Evolutionary conservation across 2,329 filamentous ascomycete species (phyloP), one percentile per base, ranked within the genome.

Genomic region (Penicillium thymicola): DNA sequence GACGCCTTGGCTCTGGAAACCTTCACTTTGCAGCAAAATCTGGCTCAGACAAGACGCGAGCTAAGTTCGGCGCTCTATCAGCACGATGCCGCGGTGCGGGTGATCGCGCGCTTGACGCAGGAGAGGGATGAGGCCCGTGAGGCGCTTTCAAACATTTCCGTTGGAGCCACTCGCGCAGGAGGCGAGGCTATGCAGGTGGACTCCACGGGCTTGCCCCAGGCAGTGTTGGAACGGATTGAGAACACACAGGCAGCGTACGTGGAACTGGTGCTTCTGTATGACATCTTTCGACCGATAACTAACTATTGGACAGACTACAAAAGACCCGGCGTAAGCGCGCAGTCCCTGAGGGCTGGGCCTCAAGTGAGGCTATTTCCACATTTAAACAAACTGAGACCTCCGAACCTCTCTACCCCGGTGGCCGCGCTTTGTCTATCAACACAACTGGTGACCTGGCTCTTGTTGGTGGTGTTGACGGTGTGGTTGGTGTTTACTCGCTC

Each of bases 131-230:
- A 97, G 74, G 92, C 94, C 44, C 84, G 93, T 63, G 89, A 94
- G 75, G 90, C 94, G 14, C 79, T 99, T 50, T 91, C 91, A 36
- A 91, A 90, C 71, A 84, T 97, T 14, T 90, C 89, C 2, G 86
- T 97, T 43, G 85, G 86, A 27, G 81, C 81, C 28, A 78, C 77
- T 44, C 77, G 54, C 74, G 73, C 60, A 74, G 76, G 85, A 65
- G 89, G 87, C 28, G 94, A 97, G 72, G 88, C 88, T 18, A 99
- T 99, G 94, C 90, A 94, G 64, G 87, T 99, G 18, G 94, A 99
- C 72, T 85, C 83, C 52, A 85, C 92, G 66, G 85, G 84, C 25
- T 79, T 99, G 32, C 86, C 92, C 3, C 86, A 89, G 43, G 82
- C 83, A 14, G 78, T 97, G 47, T 79, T 85, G 21, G 83, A 83